Percentiles rank a stretch among this genome's conserved stretches.
Conservation (phyloP, 1,284 basidiomycete genomes). For the Ceratobasidium theobromae region DNA sequence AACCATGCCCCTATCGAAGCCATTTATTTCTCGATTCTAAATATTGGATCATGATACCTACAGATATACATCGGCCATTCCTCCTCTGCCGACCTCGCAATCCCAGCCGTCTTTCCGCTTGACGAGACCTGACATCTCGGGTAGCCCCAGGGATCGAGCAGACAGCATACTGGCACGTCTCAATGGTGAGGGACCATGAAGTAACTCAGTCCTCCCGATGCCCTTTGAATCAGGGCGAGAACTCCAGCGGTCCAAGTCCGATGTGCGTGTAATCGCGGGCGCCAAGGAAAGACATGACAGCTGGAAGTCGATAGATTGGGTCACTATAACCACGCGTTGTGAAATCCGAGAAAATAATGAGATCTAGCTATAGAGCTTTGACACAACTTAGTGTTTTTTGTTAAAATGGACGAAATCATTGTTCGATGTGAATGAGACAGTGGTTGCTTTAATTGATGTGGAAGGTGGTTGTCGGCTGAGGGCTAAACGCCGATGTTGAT, state of each 20-base stretch:
- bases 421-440: neutral
- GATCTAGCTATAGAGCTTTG: no score
- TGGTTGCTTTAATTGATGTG: neutral
- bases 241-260: no score
- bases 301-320: no score
- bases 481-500: neutral
- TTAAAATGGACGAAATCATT: neutral
- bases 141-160: neutral
- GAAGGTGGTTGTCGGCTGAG: neutral
- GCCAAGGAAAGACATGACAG: no score
- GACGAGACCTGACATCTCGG: constrained; percentile 7
- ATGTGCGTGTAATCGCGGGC: no score
- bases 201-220: no score
- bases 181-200: neutral
- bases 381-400: no score
- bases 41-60: neutral
- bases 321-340: no score
- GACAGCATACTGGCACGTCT: constrained; percentile 1
- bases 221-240: no score
- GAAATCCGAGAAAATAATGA: no score
- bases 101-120: neutral
- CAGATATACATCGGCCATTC: constrained; percentile 10
- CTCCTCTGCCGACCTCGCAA: neutral
- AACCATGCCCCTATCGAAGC: neutral
- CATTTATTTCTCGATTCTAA: neutral